Conservation (phyloP, 208 protist species). For the Plasmodiophora brassicae region DNA sequence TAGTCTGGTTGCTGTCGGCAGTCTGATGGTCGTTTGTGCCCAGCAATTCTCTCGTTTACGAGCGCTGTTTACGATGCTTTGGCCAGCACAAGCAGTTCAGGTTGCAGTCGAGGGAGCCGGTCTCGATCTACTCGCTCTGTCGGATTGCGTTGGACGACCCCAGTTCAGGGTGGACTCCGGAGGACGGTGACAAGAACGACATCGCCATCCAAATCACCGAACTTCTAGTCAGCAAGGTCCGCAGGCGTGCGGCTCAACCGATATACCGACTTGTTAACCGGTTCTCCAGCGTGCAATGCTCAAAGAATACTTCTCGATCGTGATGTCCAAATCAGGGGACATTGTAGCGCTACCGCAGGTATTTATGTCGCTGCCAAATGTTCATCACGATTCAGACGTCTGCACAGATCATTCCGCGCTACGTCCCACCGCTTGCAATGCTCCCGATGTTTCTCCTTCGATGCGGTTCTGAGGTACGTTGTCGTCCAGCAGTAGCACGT, state of each 20-base stretch:
- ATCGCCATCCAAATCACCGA: conserved; percentile 16
- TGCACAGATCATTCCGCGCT: conserved; percentile 30
- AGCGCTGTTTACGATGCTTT: conserved; percentile 8
- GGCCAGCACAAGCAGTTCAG: neutral
- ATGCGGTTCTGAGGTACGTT: neutral
- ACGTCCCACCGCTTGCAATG: conserved; percentile 26
- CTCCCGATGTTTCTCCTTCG: neutral
- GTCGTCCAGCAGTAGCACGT: neutral
- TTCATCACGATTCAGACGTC: neutral
- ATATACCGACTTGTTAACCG: too few relatives aligned
- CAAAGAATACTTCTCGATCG: conserved; percentile 43
- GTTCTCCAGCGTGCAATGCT: conserved; percentile 36
- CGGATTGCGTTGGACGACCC: neutral
- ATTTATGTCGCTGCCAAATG: neutral
- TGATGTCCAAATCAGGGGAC: conserved; percentile 7
- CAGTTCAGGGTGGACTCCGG: neutral
- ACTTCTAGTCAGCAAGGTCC: neutral
- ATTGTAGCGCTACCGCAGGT: conserved; percentile 18
- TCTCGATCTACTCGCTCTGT: neutral
- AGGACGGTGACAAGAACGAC: neutral
- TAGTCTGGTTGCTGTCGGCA: neutral
- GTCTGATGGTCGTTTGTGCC: neutral
- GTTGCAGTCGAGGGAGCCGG: neutral
- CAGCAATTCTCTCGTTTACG: conserved; percentile 30
- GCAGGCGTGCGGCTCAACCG: too few relatives aligned